Evolutionary conservation across 169 alveolate species (phyloP), one percentile per base, ranked within the genome.

Genomic region (Plasmodium vivax): DNA sequence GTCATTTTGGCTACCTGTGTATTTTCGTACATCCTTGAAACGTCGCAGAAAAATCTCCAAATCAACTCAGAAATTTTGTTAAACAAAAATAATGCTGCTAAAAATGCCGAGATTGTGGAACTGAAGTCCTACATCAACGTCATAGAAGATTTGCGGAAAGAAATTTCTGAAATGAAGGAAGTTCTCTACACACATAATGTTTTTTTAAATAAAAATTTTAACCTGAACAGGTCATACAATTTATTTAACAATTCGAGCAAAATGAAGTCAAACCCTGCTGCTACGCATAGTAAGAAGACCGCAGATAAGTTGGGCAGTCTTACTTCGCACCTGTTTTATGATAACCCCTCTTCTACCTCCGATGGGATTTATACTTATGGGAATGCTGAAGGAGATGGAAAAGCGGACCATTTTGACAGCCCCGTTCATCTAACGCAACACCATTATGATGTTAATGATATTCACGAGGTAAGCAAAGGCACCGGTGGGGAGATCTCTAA

Each of bases 101-200:
- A 38, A 71, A 71, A 90, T 62, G 34, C 34, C 7, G 94, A 68
- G 8, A 30, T 90, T 12, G 16, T 38, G 45, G 84, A 90, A 36
- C 16, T 90, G 47, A 81, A 90, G 38, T 80, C 88, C 12, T 90
- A 90, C 73, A 90, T 90, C 32, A 80, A 36, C n/a, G 94, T 71
- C 23, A 79, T 90, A 43, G 94, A 90, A 62, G 91, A 90, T 23
- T 90, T 90, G 82, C 68, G 90, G 80, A 58, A 90, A 32, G 94
- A 90, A 80, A 79, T 90, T 32, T 32, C 34, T 58, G 94, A 90
- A 41, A 90, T 90, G 83, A 90, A 90, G 45, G 94, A 90, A 81
- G 75, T 90, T 2, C 32, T 90, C 8, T 90, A 90, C 72, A 51
- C 73, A 36, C 94, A 90, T 43, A 90, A 90, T 80, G 43, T 90